Conservation (phyloP, 2,329 filamentous ascomycete species). For the Apiospora marii region DNA sequence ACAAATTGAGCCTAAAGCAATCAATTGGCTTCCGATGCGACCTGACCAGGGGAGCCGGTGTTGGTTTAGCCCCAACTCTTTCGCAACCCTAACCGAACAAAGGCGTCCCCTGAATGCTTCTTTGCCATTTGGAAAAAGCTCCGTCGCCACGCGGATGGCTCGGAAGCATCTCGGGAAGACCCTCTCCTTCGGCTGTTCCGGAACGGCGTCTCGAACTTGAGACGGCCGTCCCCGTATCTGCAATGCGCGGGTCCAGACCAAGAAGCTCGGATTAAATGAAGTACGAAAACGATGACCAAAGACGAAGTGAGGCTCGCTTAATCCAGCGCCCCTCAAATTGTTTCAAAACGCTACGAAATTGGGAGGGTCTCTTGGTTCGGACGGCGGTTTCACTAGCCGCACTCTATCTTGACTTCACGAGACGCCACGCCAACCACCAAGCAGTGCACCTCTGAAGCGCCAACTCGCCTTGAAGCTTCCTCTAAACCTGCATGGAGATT, state of each 20-base stretch:
- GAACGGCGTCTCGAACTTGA: neutral
- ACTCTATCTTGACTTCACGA: slow-evolving; percentile 10
- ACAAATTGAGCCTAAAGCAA: slow-evolving; percentile 2
- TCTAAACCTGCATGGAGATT: neutral
- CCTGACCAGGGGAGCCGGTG: neutral
- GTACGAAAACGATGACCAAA: neutral
- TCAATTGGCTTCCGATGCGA: too few relatives aligned
- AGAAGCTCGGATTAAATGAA: neutral
- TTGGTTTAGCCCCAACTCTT: slow-evolving; percentile 10
- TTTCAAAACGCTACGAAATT: neutral
- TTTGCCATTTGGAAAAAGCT: too few relatives aligned
- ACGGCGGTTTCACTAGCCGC: neutral
- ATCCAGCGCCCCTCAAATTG: neutral
- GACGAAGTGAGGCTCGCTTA: neutral
- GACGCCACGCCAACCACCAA: neutral
- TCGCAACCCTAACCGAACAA: neutral
- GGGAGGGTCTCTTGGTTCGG: neutral
- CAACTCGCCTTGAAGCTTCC: neutral
- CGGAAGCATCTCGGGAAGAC: neutral
- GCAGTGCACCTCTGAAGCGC: neutral
- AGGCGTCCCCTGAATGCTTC: neutral
- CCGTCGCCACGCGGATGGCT: neutral
- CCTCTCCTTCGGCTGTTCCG: neutral
- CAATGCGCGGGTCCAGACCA: too few relatives aligned
- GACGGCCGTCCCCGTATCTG: neutral